A percentile compares a stretch with the other conserved stretches of the same genome.
These are phyloP conservation scores for Gonium pectorale DNA, from an alignment of 139 green algal genomes.

Conservation along the genomic window DNA sequence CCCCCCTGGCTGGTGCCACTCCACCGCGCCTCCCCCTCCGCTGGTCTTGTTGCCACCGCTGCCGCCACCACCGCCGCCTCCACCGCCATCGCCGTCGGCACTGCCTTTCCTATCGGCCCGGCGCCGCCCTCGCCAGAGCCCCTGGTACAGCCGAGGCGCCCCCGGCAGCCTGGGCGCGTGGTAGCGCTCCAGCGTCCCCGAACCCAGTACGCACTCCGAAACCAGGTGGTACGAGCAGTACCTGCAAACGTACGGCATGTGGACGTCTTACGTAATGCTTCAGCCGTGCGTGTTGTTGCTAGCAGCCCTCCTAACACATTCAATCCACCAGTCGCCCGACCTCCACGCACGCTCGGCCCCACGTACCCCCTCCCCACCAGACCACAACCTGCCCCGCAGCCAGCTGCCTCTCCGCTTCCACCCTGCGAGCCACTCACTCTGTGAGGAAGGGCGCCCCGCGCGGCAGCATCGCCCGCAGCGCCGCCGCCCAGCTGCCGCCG, in stretches of 20 bases:
- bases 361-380: too few species aligned
- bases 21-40: neutral
- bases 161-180: neutral
- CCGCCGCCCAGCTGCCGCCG: neutral
- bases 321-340: too few species aligned
- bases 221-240: conserved; percentile 31
- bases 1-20: neutral
- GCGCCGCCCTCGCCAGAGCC: too few species aligned
- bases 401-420: too few species aligned
- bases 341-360: too few species aligned
- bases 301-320: too few species aligned
- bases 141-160: conserved; percentile 5
- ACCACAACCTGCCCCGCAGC: too few species aligned
- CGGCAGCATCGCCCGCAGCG: conserved; percentile 2
- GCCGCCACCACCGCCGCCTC: too few species aligned
- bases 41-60: neutral
- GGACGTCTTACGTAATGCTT: neutral
- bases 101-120: too few species aligned
- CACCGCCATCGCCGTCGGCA: neutral
- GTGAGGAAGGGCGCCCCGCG: neutral
- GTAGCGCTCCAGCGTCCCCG: neutral
- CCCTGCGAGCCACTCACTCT: too few species aligned
- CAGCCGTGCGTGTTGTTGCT: too few species aligned
- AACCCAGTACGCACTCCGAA: conserved; percentile 5
- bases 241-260: neutral